These are phyloP conservation scores for Sclerotinia spermophila DNA, from an alignment of 2,329 filamentous ascomycete species.

Conservation along the genomic window DNA sequence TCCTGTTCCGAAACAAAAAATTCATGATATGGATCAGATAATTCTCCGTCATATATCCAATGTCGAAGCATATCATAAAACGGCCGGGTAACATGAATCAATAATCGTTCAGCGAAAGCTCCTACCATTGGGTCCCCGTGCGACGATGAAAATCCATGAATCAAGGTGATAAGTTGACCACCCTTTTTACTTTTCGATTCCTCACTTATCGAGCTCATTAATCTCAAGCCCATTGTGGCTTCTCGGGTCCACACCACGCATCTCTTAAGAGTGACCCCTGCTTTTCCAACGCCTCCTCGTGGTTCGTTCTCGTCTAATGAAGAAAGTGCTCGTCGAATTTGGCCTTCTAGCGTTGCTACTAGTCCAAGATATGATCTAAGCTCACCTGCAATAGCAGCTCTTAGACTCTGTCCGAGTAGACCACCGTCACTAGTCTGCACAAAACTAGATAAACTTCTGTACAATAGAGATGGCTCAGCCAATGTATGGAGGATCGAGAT, in stretches of 20 bases:
- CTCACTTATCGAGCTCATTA: slow-evolving; percentile 93
- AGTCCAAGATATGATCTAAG: slow-evolving; percentile 85
- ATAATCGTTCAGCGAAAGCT: slow-evolving; percentile 83
- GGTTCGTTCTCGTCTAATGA: slow-evolving; percentile 67
- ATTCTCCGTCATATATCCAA: slow-evolving; percentile 98
- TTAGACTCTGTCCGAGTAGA: slow-evolving; percentile 85
- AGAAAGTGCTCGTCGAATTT: slow-evolving; percentile 79
- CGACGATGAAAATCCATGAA: slow-evolving; percentile 88
- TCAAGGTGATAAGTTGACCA: slow-evolving; percentile 87
- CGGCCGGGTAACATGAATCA: slow-evolving; percentile 82
- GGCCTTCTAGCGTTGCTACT: slow-evolving; percentile 86
- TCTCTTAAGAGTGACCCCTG: slow-evolving; percentile 88
- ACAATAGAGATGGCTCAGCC: slow-evolving; percentile 91
- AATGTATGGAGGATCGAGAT: slow-evolving; percentile 84
- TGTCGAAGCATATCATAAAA: slow-evolving; percentile 95
- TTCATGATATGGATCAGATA: slow-evolving; percentile 92
- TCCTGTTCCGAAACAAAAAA: slow-evolving; percentile 92
- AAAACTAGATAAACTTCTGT: slow-evolving; percentile 75
- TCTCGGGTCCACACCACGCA: slow-evolving; percentile 98
- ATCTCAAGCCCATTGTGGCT: slow-evolving; percentile 86
- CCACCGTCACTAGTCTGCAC: slow-evolving; percentile 78
- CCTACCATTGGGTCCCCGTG: slow-evolving; percentile 95
- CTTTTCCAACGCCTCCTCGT: slow-evolving; percentile 71
- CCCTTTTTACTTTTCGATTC: slow-evolving; percentile 82
- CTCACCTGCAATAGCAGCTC: slow-evolving; percentile 80